phyloP scores from a whole-genome alignment of 1,139 yeast species.

The Lodderomyces orthopsilosis region DNA sequence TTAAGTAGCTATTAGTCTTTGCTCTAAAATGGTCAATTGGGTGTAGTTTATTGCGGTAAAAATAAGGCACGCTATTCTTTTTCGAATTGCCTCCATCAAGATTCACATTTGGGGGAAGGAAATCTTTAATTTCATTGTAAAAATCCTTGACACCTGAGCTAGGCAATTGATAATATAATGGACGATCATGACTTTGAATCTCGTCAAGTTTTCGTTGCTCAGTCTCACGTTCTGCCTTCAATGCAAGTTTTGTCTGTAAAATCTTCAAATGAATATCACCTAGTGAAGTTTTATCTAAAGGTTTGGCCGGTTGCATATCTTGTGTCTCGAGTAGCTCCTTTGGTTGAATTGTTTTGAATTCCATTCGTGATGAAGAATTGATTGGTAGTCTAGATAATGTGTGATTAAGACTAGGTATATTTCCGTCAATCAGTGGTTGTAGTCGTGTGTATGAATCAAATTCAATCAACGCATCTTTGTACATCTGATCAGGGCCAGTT shows the following conservation, averaged over 20 bases:
- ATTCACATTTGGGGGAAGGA: slow-evolving; percentile 28
- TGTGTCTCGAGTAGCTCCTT: background rate
- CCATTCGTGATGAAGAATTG: slow-evolving; percentile 10
- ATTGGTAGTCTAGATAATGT: slow-evolving; percentile 13
- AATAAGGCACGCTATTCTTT: background rate
- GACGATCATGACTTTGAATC: slow-evolving; percentile 16
- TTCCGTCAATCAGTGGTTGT: slow-evolving; percentile 7
- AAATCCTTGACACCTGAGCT: slow-evolving; percentile 21
- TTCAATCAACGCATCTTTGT: slow-evolving; percentile 13
- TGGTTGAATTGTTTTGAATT: slow-evolving; percentile 8
- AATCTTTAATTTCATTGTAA: slow-evolving; percentile 29
- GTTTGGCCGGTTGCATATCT: background rate
- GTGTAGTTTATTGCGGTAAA: background rate
- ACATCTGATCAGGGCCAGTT: slow-evolving; percentile 10
- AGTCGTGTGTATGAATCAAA: slow-evolving; percentile 6
- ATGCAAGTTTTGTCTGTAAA: slow-evolving; percentile 13
- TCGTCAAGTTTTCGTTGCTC: slow-evolving; percentile 5
- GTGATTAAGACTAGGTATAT: background rate
- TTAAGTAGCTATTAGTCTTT: background rate
- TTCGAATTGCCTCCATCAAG: background rate
- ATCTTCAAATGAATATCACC: slow-evolving; percentile 13
- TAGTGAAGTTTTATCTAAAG: slow-evolving; percentile 7
- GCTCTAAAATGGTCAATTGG: background rate
- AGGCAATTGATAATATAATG: slow-evolving; percentile 39
- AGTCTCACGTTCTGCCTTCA: slow-evolving; percentile 7